Conservation (phyloP, 176 grass and related monocot genomes). For the Juncus inflexus region DNA sequence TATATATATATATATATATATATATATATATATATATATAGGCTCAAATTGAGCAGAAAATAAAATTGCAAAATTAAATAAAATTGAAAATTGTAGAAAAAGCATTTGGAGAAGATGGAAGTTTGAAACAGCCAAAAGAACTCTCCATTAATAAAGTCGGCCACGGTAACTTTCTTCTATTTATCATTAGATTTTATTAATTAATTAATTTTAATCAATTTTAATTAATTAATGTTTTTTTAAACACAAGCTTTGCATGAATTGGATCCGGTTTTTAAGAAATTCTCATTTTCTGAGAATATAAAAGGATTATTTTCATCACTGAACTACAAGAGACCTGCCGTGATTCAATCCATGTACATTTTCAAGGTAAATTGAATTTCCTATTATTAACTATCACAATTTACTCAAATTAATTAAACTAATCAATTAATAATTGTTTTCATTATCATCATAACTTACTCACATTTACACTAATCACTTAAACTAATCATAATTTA, state of each 20-base stretch:
- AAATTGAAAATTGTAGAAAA: constrained; percentile 50
- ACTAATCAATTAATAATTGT: too few species aligned
- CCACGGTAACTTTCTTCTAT: constrained; percentile 51
- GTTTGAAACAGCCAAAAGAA: constrained; percentile 81
- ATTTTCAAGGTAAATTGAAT: constrained; percentile 78
- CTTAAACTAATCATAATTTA: too few species aligned
- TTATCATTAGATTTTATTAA: neutral
- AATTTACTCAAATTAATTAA: too few species aligned
- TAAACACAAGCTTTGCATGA: constrained; percentile 74
- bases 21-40: neutral
- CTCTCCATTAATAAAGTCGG: constrained; percentile 98
- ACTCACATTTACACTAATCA: too few species aligned
- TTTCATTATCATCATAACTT: too few species aligned
- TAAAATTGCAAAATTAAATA: neutral
- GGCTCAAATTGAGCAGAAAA: constrained; percentile 10
- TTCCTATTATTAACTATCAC: neutral
- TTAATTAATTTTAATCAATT: constrained; percentile 1
- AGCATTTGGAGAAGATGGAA: constrained; percentile 81
- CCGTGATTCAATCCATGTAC: constrained; percentile 94
- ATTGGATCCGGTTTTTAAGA: constrained; percentile 84
- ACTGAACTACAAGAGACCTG: constrained; percentile 75
- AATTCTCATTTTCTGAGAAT: constrained; percentile 49
- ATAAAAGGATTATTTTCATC: constrained; percentile 58
- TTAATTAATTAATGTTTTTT: constrained; percentile 7
- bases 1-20: neutral